These are phyloP conservation scores for Schizochytrium sp. DNA, from an alignment of 108 stramenopile genomes.

Conservation along the genomic window DNA sequence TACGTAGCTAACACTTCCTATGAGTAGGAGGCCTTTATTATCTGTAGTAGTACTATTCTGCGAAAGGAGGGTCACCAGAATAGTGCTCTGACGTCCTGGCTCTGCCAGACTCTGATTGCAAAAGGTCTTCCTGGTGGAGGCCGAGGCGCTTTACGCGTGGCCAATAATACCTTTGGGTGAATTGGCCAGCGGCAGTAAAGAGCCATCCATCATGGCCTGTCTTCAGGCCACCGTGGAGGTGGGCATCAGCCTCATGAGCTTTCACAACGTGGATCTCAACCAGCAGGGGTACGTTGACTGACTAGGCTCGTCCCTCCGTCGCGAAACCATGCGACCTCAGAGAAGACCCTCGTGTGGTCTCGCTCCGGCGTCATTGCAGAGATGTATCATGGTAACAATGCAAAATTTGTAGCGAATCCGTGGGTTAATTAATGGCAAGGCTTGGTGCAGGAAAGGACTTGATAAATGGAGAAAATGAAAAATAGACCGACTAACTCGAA, in stretches of 20 bases:
- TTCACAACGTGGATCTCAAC: conserved; percentile 54
- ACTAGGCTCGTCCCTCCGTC: background rate
- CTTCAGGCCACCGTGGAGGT: conserved; percentile 31
- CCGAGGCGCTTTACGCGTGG: background rate
- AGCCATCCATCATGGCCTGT: background rate
- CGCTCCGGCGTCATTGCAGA: too few species aligned
- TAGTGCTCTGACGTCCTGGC: background rate
- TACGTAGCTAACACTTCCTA: too few species aligned
- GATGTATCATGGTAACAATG: too few species aligned
- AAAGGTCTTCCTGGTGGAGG: background rate
- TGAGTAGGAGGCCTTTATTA: too few species aligned
- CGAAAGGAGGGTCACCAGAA: too few species aligned
- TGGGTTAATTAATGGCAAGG: background rate
- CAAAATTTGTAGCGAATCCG: too few species aligned
- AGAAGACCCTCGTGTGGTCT: too few species aligned
- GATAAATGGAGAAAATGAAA: background rate
- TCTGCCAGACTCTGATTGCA: background rate
- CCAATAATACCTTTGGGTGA: background rate
- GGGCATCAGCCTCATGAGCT: conserved; percentile 28
- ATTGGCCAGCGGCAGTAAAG: background rate
- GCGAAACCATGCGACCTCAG: background rate
- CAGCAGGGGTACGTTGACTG: conserved; percentile 4
- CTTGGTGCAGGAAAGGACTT: background rate
- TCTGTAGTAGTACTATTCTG: too few species aligned
- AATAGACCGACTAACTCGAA: background rate